Conservation (phyloP, 805 yeast genomes). For the Candida taoyuanica region DNA sequence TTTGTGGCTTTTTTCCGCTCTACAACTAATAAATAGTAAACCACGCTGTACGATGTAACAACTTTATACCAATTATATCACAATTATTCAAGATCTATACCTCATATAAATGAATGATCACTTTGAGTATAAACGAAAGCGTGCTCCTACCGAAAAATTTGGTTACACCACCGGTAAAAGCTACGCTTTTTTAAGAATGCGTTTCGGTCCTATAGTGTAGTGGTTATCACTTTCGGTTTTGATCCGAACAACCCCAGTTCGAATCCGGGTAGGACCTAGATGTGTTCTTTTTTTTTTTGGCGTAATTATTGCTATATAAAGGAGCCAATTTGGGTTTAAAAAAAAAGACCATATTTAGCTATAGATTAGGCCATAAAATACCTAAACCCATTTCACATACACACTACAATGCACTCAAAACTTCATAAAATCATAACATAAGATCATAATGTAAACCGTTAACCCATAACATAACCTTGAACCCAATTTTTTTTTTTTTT, state of each 20-base stretch:
- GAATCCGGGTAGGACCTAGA: constrained; percentile 78
- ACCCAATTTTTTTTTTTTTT: neutral
- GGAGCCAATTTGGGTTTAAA: too few relatives aligned
- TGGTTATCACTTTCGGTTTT: constrained; percentile 59
- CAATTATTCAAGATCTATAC: neutral
- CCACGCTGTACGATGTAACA: too few relatives aligned
- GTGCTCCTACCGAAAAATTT: neutral
- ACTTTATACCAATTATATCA: neutral
- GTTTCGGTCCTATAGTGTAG: constrained; percentile 50
- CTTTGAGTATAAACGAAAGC: too few relatives aligned
- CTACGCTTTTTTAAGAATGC: neutral
- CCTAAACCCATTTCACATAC: neutral
- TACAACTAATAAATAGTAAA: too few relatives aligned
- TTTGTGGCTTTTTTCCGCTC: too few relatives aligned
- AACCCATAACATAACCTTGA: neutral
- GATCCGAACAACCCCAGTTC: constrained; percentile 76
- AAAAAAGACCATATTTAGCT: too few relatives aligned
- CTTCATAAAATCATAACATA: neutral
- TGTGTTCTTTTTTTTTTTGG: constrained; percentile 18
- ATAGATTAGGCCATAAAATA: too few relatives aligned
- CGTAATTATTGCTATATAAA: too few relatives aligned
- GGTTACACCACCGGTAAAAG: neutral
- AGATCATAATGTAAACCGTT: neutral
- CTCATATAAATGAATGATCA: too few relatives aligned
- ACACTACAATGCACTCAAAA: too few relatives aligned